Evolutionary conservation across 2,329 filamentous ascomycete genomes (phyloP).

Genomic region (Claviceps cyperi): DNA sequence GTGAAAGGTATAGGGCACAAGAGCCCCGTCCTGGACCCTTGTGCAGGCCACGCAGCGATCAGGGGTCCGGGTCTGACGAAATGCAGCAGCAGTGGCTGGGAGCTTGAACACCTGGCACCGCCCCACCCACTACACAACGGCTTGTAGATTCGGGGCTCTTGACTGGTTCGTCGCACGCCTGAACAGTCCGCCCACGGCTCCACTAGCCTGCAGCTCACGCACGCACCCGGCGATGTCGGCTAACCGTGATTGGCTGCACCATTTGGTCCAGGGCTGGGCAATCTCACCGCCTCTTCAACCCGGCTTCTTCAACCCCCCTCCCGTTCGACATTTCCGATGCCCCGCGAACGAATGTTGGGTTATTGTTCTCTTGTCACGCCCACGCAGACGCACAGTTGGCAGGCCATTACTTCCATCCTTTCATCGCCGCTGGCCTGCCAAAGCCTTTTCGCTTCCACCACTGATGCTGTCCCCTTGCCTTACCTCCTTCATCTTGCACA

Average conservation of each 20-base stretch:
- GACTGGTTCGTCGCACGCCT: slow-evolving; percentile 5
- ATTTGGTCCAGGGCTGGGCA: slow-evolving; percentile 19
- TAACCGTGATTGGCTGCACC: slow-evolving; percentile 19
- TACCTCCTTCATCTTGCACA: background rate
- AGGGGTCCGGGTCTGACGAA: background rate
- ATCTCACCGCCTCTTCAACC: slow-evolving; percentile 25
- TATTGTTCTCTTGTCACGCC: slow-evolving; percentile 1
- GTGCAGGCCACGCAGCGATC: background rate
- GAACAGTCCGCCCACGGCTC: slow-evolving; percentile 13
- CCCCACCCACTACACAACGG: background rate
- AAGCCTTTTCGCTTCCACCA: background rate
- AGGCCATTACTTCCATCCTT: slow-evolving; percentile 1
- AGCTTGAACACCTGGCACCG: slow-evolving; percentile 6
- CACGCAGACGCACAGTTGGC: background rate
- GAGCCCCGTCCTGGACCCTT: background rate
- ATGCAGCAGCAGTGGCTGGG: slow-evolving; percentile 1
- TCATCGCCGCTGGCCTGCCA: slow-evolving; percentile 4
- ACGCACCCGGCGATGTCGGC: slow-evolving; percentile 17
- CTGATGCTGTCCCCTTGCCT: slow-evolving; percentile 1
- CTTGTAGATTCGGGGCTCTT: background rate
- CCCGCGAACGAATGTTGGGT: slow-evolving; percentile 1
- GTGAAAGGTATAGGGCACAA: background rate
- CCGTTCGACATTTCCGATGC: slow-evolving; percentile 4
- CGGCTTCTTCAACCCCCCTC: slow-evolving; percentile 10
- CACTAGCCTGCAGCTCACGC: slow-evolving; percentile 14